Evolutionary conservation across 148 eudicot genomes (phyloP).

Genomic region (Cornus suecica): DNA sequence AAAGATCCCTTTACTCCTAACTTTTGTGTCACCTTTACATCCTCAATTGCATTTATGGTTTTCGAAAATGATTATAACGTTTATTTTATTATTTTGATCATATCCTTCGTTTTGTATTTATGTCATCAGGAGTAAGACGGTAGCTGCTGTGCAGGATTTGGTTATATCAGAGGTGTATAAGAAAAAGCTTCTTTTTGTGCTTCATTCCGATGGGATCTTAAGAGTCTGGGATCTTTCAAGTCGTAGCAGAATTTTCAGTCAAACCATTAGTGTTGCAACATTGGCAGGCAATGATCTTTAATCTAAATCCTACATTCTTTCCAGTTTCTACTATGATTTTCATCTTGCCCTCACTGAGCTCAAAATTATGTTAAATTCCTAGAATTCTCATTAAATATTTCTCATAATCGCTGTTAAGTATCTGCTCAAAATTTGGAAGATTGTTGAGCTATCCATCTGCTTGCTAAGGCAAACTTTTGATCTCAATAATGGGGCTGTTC

Average conservation of each 20-base stretch:
- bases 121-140: constrained; percentile 52
- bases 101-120: neutral
- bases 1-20: neutral
- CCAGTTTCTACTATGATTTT: neutral
- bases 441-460: neutral
- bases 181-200: constrained; percentile 67
- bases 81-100: neutral
- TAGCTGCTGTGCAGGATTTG: constrained; percentile 70
- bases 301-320: constrained; percentile 2
- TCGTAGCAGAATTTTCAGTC: constrained; percentile 58
- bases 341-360: neutral
- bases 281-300: constrained; percentile 34
- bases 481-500: too few species aligned
- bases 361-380: neutral
- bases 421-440: neutral
- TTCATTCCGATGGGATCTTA: constrained; percentile 79
- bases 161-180: constrained; percentile 50
- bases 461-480: neutral
- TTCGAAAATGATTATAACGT: too few species aligned
- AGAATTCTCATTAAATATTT: neutral
- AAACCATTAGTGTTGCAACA: constrained; percentile 38
- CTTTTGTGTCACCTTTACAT: too few species aligned
- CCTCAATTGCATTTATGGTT: too few species aligned
- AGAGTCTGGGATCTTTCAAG: constrained; percentile 75
- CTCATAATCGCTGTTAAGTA: neutral